A percentile compares a stretch with the other conserved stretches of the same genome.
Conservation (phyloP, 257 asterid genomes). For the Nicotiana attenuata region DNA sequence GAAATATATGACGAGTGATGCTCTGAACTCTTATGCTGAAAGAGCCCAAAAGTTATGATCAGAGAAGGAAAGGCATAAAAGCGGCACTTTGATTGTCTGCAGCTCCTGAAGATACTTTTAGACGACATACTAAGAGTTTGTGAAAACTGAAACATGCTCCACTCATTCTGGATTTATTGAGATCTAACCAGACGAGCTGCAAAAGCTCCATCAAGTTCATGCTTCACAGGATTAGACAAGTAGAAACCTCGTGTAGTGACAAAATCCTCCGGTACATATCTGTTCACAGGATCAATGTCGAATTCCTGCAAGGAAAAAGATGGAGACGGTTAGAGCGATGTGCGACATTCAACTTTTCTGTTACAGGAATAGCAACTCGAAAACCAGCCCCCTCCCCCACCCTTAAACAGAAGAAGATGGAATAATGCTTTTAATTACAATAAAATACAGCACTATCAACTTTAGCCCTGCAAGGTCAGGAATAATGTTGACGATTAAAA, state of each 20-base stretch:
- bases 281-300: slow-evolving; percentile 48
- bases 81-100: background rate
- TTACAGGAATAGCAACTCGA: background rate
- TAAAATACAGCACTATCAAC: no score
- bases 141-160: background rate
- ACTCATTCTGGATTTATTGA: slow-evolving; percentile 11
- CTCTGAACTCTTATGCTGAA: background rate
- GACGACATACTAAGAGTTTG: background rate
- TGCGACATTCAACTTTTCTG: background rate
- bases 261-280: slow-evolving; percentile 50
- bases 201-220: slow-evolving; percentile 87
- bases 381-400: no score
- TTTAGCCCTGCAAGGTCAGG: no score
- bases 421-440: no score
- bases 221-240: slow-evolving; percentile 66
- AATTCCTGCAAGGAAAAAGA: slow-evolving; percentile 52
- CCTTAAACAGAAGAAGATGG: no score
- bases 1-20: background rate
- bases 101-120: background rate
- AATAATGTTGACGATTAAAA: no score
- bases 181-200: slow-evolving; percentile 85
- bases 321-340: background rate
- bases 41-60: no score
- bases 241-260: slow-evolving; percentile 56
- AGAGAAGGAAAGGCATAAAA: background rate